phyloP scores from a whole-genome alignment of 2,329 filamentous ascomycete genomes.

The Fusarium zealandicum region DNA sequence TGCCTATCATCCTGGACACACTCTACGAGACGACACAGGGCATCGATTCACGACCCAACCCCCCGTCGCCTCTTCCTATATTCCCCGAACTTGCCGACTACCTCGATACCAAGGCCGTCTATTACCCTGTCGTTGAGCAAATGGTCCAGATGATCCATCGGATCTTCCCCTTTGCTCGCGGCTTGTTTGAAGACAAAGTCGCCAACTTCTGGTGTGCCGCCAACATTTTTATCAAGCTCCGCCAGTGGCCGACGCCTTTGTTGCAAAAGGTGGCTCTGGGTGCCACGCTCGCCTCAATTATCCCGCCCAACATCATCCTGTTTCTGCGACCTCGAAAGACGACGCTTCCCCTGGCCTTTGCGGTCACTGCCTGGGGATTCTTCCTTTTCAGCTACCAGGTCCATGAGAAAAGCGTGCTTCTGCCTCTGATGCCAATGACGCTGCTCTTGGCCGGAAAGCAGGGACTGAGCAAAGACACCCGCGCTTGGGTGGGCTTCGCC shows the following conservation, averaged over 20 bases:
- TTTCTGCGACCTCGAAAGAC: constrained; percentile 80
- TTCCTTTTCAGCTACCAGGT: constrained; percentile 98
- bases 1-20: constrained; percentile 77
- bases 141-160: constrained; percentile 84
- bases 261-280: constrained; percentile 79
- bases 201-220: constrained; percentile 97
- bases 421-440: constrained; percentile 94
- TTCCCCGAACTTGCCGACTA: constrained; percentile 65
- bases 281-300: constrained; percentile 77
- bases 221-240: constrained; percentile 88
- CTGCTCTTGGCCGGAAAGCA: constrained; percentile 80
- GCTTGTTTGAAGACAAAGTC: constrained; percentile 97
- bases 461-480: constrained; percentile 76
- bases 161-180: constrained; percentile 95
- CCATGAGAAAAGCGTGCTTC: constrained; percentile 94
- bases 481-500: constrained; percentile 95
- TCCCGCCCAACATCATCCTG: constrained; percentile 80
- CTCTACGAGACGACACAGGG: constrained; percentile 72
- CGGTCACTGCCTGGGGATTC: constrained; percentile 92
- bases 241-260: constrained; percentile 71
- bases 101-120: constrained; percentile 69
- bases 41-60: constrained; percentile 62
- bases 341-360: constrained; percentile 80
- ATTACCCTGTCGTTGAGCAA: constrained; percentile 80
- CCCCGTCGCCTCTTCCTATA: constrained; percentile 68